Evolutionary conservation across 2,329 filamentous ascomycete genomes (phyloP), one percentile per base, ranked within the genome.

Genomic region (Elsinoe batatas): DNA sequence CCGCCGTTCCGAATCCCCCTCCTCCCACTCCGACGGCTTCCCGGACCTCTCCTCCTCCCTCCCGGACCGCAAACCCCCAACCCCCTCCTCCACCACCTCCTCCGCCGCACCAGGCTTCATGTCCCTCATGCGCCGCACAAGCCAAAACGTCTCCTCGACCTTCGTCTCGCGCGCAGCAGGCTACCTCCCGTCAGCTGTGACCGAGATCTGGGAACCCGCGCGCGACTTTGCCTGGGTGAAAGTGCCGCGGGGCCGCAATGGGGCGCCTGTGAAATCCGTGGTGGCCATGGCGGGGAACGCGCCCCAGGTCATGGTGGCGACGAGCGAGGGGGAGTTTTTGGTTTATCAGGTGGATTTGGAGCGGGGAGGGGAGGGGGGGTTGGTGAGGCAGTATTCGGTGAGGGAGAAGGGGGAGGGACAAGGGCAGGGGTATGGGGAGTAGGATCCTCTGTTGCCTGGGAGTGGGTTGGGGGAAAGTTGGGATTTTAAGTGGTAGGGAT

Each of bases 221-320:
- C 82, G 93, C 55, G 93, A 98, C 70, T 98, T 98, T 72, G 93
- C 93, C 1, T 97, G 88, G 78, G 91, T 97, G 66, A 95, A 93
- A 68, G 81, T 98, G 47, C 91, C 91, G 12, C 88, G 86, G 65
- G 75, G 68, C 56, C 70, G 37, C 64, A 74, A 64, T 35, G 71
- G 68, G 15, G 63, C 65, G 32, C 84, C 88, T 0, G 71, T 95
- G 38, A 79, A 87, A 61, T 95, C 89, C 61, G 91, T 98, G n/a
- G 93, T 98, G 42, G 91, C 93, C 7, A 94, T 98, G 85, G 95
- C 88, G 67, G 93, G 85, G 65, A 95, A 84, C 67, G 91, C 87
- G 22, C 93, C 93, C 0, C 91, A 97, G 65, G 88, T 98, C 49
- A 97, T 98, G 91, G 88, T 97, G 0, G 91, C 96, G 12, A 98